Base-by-base conservation (phyloP, 768 basidiomycete species). In the Agaricus subrufescens region DNA sequence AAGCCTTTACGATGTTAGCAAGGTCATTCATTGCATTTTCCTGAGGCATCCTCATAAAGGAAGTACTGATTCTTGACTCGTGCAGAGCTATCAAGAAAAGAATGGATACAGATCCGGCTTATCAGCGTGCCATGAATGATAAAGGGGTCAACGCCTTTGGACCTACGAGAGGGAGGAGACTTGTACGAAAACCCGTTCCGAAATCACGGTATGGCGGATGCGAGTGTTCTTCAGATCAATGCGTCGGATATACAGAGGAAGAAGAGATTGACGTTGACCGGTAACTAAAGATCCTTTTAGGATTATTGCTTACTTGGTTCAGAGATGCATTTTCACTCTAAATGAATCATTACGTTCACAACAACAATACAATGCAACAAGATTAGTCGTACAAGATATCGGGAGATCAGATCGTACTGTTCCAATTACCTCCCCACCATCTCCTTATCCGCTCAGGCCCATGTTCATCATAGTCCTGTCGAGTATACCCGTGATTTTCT, bases 361-460 rank as follows among this genome's bases (percentile, higher is more conserved):
- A 15, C 40, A 15, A 14, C 19, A 19, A 7, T 42, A 19, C 40
- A 38, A 8, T 38, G 37, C n/a, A 5, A 42, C 40, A 15, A 42
- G 40, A 19, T 12, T 12, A 12, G 12, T 40, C 4, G n/a, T 42
- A 15, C n/a, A 40, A 10, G n/a, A 42, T 15, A 42, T 42, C 40
- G 15, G n/a, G n/a, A 19, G 40, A 1, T 58, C 47, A 54, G 25
- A 57, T 58, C 44, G 31, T 68, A 23, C 69, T 71, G 64, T 91
- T 90, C 86, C 87, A 91, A 67, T 98, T 98, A 6, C 94, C 87
- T 67, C 93, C 93, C 82, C 88, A 91, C 89, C 97, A 97, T 66
- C 80, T 80, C 69, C 87, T 91, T 57, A 95, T 76, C 58, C 91
- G 80, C 69, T 97, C 94, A 1, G 83, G 84, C 0, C 97, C 96